Evolutionary conservation across 495 filamentous ascomycete genomes (phyloP).

Genomic region (Parachaetomium inaequale): DNA sequence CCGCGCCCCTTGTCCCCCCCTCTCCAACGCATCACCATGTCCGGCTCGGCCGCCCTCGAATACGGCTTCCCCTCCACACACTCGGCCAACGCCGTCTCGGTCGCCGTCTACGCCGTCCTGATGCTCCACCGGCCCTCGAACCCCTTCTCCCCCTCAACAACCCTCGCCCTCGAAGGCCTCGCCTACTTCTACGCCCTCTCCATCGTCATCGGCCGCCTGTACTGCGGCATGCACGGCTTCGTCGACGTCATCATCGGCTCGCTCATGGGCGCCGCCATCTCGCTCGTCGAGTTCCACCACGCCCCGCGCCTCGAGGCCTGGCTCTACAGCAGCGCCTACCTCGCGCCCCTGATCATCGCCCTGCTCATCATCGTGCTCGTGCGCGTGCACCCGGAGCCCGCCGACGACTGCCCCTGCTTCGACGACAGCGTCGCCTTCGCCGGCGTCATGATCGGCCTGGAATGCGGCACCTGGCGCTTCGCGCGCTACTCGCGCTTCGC

Average conservation of each 20-base stretch:
- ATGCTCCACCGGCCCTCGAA: slow-evolving; percentile 57
- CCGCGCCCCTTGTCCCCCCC: slow-evolving; percentile 91
- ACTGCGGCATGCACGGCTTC: slow-evolving; percentile 99
- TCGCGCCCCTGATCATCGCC: slow-evolving; percentile 56
- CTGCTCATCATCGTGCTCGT: slow-evolving; percentile 69
- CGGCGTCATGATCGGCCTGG: slow-evolving; percentile 78
- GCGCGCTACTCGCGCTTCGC: slow-evolving; percentile 53
- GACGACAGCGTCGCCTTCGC: slow-evolving; percentile 95
- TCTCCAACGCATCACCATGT: slow-evolving; percentile 93
- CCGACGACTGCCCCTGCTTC: slow-evolving; percentile 95
- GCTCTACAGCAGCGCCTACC: slow-evolving; percentile 54
- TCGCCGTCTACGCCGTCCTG: slow-evolving; percentile 77
- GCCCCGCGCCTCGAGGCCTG: slow-evolving; percentile 64
- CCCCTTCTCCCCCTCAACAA: slow-evolving; percentile 48
- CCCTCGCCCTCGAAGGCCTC: slow-evolving; percentile 57
- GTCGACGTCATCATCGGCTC: slow-evolving; percentile 81
- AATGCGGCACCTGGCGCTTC: slow-evolving; percentile 78
- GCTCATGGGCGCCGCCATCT: slow-evolving; percentile 61
- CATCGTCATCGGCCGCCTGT: slow-evolving; percentile 83
- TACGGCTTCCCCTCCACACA: slow-evolving; percentile 98
- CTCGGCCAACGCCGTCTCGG: slow-evolving; percentile 93
- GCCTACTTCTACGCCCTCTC: slow-evolving; percentile 84
- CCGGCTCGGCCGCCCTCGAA: slow-evolving; percentile 86
- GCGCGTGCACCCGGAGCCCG: slow-evolving; percentile 89
- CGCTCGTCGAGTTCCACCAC: slow-evolving; percentile 68